Evolutionary conservation across 2,329 filamentous ascomycete species (phyloP).

Genomic region (Stachybotrys chartarum): DNA sequence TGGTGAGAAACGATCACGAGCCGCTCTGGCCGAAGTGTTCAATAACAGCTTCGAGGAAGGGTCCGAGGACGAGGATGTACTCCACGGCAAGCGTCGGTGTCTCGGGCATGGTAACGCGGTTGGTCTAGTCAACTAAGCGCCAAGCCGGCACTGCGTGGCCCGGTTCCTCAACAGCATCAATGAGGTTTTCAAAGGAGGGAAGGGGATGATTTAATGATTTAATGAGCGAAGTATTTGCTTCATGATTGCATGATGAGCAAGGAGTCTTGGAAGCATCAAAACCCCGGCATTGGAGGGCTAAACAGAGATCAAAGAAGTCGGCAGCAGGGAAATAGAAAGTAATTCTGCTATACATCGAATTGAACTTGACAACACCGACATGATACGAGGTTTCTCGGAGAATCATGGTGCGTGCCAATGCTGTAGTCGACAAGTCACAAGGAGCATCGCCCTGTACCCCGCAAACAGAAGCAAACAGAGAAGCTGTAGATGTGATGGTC

Average conservation of each 20-base stretch:
- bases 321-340: background rate
- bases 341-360: background rate
- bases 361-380: background rate
- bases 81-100: constrained; percentile 25
- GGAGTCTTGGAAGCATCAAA: background rate
- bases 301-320: background rate
- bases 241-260: background rate
- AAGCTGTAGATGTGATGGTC: background rate
- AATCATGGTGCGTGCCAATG: too few species aligned
- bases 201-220: background rate
- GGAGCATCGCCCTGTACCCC: background rate
- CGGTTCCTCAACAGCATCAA: background rate
- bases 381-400: too few species aligned
- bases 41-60: constrained; percentile 34
- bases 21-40: constrained; percentile 27
- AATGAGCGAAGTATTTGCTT: background rate
- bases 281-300: background rate
- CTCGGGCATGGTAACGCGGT: constrained; percentile 20
- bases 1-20: constrained; percentile 24
- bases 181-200: background rate
- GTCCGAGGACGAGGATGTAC: constrained; percentile 20
- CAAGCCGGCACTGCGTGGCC: too few species aligned
- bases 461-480: background rate
- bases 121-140: constrained; percentile 17
- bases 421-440: background rate